A percentile compares a stretch with the other conserved stretches of the same genome.
Conservation (phyloP, 345 rosid genomes). For the Crucihimalaya himalaica region DNA sequence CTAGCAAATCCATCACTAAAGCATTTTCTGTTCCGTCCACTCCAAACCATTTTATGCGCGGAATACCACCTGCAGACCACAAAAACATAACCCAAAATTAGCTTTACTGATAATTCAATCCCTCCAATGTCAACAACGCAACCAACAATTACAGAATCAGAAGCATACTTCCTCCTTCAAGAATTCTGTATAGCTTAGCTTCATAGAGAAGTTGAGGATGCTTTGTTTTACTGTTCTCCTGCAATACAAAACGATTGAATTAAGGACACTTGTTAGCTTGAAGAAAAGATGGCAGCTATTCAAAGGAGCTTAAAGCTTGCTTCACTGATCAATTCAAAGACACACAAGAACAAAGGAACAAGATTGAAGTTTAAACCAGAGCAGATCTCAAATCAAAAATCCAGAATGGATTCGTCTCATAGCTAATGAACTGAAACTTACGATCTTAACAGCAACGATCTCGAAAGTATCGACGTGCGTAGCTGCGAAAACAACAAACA, state of each 20-base stretch:
- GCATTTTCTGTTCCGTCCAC: constrained; percentile 77
- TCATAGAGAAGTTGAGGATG: constrained; percentile 89
- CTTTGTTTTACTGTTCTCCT: constrained; percentile 87
- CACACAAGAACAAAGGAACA: too few relatives aligned
- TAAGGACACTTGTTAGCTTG: not conserved
- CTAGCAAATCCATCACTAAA: constrained; percentile 81
- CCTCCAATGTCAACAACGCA: not conserved
- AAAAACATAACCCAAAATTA: not conserved
- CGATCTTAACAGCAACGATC: constrained; percentile 93
- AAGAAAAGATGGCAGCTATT: not conserved
- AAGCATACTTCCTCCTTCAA: constrained; percentile 86
- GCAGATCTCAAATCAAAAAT: constrained; percentile 15
- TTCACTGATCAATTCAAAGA: not conserved
- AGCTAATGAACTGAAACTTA: constrained; percentile 45
- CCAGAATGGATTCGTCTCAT: not conserved
- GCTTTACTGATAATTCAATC: not conserved
- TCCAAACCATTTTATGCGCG: constrained; percentile 83
- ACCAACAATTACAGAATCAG: not conserved
- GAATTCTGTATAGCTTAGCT: constrained; percentile 77
- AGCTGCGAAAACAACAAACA: constrained; percentile 51
- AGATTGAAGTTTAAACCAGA: not conserved
- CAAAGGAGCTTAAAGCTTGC: not conserved
- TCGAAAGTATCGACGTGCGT: constrained; percentile 85
- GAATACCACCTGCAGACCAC: constrained; percentile 65
- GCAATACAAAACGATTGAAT: not conserved